Evolutionary conservation across 2,329 filamentous ascomycete species (phyloP).

Genomic region (Neurospora sp.): DNA sequence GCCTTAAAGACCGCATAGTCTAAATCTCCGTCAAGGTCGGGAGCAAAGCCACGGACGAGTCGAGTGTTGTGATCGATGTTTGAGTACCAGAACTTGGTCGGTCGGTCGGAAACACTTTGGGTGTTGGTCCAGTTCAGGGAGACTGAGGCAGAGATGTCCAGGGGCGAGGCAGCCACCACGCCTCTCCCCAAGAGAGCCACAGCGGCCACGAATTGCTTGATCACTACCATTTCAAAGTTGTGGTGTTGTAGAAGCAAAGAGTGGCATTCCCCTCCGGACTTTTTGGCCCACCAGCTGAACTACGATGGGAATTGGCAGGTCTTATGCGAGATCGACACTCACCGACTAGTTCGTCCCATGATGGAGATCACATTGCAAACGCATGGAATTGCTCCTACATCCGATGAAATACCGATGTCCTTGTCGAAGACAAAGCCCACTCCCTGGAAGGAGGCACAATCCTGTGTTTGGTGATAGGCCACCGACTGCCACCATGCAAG

Average conservation of each 20-base stretch:
- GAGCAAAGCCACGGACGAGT: slow-evolving; percentile 28
- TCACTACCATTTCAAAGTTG: background rate
- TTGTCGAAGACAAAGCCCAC: background rate
- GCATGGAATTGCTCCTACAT: background rate
- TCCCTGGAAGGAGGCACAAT: background rate
- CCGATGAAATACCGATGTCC: background rate
- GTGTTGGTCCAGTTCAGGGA: background rate
- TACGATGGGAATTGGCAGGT: background rate
- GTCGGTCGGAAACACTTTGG: slow-evolving; percentile 5
- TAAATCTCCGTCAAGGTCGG: slow-evolving; percentile 28
- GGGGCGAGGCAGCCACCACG: background rate
- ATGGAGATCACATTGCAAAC: background rate
- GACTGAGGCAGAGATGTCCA: background rate
- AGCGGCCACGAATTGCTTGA: background rate
- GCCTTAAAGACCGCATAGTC: slow-evolving; percentile 29
- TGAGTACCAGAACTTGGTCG: slow-evolving; percentile 31
- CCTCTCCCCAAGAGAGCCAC: background rate
- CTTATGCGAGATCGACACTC: background rate
- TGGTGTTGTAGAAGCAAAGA: background rate
- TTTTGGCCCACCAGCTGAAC: background rate
- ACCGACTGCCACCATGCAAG: background rate
- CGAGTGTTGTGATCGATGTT: slow-evolving; percentile 31
- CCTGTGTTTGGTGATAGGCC: background rate
- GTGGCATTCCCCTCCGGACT: background rate
- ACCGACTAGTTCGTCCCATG: background rate